A percentile compares a stretch with the other conserved stretches of the same genome.
Evolutionary conservation across 352 stramenopile species (phyloP).

Genomic region (Phytopythium kandeliae): DNA sequence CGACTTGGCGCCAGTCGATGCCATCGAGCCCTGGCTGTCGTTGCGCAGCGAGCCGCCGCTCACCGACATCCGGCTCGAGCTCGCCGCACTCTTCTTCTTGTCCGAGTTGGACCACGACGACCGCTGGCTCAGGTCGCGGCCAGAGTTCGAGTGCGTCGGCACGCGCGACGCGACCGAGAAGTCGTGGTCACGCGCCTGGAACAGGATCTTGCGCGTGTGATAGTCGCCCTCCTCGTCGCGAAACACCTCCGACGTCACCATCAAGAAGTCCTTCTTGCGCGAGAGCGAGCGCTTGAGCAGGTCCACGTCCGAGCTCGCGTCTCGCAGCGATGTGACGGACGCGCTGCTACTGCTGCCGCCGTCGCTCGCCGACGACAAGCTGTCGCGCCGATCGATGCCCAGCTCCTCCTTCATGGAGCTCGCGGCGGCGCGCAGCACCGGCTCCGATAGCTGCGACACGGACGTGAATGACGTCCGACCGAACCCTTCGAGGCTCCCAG

Average conservation of each 20-base stretch:
- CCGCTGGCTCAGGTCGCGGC: conserved; percentile 36
- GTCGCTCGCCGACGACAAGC: conserved; percentile 49
- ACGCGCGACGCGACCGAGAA: conserved; percentile 81
- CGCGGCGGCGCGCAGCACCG: conserved; percentile 15
- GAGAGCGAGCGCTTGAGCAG: conserved; percentile 82
- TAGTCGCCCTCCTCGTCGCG: conserved; percentile 80
- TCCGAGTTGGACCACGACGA: conserved; percentile 28
- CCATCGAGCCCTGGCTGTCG: conserved; percentile 36
- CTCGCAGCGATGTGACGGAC: conserved; percentile 18
- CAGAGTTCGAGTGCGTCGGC: conserved; percentile 62
- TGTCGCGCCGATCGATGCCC: conserved; percentile 19
- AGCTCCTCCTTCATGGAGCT: conserved; percentile 17
- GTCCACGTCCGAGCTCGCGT: conserved; percentile 43
- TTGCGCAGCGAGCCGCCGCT: conserved; percentile 26
- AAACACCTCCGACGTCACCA: conserved; percentile 89
- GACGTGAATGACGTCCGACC: conserved; percentile 73
- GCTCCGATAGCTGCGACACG: conserved; percentile 54
- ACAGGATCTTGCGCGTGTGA: conserved; percentile 85
- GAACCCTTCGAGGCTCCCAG: conserved; percentile 49
- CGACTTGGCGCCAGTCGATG: conserved; percentile 39
- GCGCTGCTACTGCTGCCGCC: conserved; percentile 18
- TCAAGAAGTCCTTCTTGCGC: conserved; percentile 87
- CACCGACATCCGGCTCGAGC: conserved; percentile 36
- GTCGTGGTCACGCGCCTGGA: conserved; percentile 80
- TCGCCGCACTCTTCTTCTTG: conserved; percentile 29